phyloP scores from a whole-genome alignment of 345 rosid species.

The Euphorbia lathyris region DNA sequence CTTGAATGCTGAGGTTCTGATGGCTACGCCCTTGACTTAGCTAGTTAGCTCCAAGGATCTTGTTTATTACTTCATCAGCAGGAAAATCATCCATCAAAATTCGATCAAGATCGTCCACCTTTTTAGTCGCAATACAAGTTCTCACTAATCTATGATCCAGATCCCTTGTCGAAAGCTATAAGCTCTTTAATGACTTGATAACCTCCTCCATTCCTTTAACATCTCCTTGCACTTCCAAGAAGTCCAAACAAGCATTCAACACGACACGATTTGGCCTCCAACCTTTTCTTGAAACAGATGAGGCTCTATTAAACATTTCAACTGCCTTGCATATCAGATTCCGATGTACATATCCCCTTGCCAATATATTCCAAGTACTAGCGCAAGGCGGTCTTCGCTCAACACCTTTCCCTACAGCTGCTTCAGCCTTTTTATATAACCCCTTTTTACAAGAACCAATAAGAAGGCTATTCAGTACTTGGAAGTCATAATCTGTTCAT shows the following conservation, averaged over 20 bases:
- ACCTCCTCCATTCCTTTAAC: slow-evolving; percentile 18
- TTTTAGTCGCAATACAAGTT: slow-evolving; percentile 17
- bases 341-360: slow-evolving; percentile 16
- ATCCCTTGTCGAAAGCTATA: slow-evolving; percentile 14
- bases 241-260: slow-evolving; percentile 27
- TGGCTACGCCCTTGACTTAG: background rate
- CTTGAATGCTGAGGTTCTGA: too few relatives aligned
- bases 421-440: background rate
- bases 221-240: slow-evolving; percentile 29
- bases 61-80: slow-evolving; percentile 19
- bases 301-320: slow-evolving; percentile 29
- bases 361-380: slow-evolving; percentile 24
- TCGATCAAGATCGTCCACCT: slow-evolving; percentile 19
- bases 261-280: slow-evolving; percentile 18
- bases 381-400: slow-evolving; percentile 21
- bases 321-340: slow-evolving; percentile 28
- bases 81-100: slow-evolving; percentile 17
- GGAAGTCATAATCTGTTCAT: background rate
- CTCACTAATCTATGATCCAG: slow-evolving; percentile 22
- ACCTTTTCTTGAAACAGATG: slow-evolving; percentile 9
- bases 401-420: slow-evolving; percentile 14
- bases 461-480: slow-evolving; percentile 9
- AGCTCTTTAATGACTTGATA: slow-evolving; percentile 16
- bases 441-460: slow-evolving; percentile 7
- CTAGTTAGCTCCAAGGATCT: slow-evolving; percentile 13